Evolutionary conservation across 306 rosid genomes (phyloP), one percentile per base, ranked within the genome.

Genomic region (Mimosa pudica): DNA sequence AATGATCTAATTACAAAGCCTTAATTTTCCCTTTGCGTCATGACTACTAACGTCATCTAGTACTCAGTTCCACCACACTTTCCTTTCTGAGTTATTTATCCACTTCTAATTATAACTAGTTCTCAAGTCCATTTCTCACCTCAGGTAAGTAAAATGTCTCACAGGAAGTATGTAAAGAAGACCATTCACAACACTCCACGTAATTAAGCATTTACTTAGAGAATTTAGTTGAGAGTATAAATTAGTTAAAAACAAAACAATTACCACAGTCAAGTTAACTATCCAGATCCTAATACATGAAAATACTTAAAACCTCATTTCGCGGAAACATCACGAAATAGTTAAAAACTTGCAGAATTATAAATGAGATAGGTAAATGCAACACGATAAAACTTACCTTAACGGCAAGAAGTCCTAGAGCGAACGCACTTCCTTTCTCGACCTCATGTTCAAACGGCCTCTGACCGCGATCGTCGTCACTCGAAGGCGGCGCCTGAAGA

Each of bases 391-490:
- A 78, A 75, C 68, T 79, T 77, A 91, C 99, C 98, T 93, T 93
- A 51, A 95, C 99, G 41, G 99, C 99, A 68, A 95, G 98, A 79
- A 95, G 98, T 63, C 99, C 99, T 48, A 95, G 80, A 0, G 99
- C 97, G 84, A 95, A 95, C 47, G 99, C 99, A 76, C 97, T 88
- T 67, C 99, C 98, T 83, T 95, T 95, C 92, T 95, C 99, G 18
- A 95, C 99, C 76, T 95, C 99, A 70, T 95, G 99, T 83, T 95
- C 98, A 72, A 83, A 91, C 10, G 97, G 90, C 86, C 83, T 92
- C 76, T 64, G 73, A 76, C 79, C 85, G 16, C 77, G 82, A 73
- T 90, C 97, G 36, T 62, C 83, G 10, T 86, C 93, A 45, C 70
- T 57, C 8, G 60, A 64, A 75, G 93, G 87, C 66, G 99, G 99